Evolutionary conservation across 169 alveolate genomes (phyloP), one percentile per base, ranked within the genome.

Genomic region (Plasmodium inui): DNA sequence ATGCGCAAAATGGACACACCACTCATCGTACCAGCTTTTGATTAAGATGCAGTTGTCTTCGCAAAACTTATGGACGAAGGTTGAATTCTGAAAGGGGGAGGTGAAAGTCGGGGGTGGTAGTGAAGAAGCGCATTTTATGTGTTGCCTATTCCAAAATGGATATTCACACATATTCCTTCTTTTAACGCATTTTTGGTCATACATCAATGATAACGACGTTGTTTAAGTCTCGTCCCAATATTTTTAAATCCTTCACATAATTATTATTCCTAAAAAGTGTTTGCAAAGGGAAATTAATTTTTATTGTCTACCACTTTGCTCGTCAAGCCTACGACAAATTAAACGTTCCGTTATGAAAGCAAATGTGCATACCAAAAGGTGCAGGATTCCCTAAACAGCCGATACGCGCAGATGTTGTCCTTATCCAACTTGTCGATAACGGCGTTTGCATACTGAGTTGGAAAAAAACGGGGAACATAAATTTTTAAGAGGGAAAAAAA

Each of bases 21-120:
- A 30, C 55, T 82, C 37, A 22, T 67, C 95, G 28, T 93, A 95
- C 98, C 99, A 98, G 90, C 98, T 97, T 50, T 95, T 94, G 82
- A 98, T 97, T 71, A 99, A 98, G 32, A 98, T 93, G 12, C 99
- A 99, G 92, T 98, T 98, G 83, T 98, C 98, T 39, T 98, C 99
- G 83, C 98, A 98, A 81, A 97, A 96, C 30, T 97, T 79, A 86
- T 97, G 98, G 37, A 98, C 97, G 70, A 96, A 93, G n/a, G 99
- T 98, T 28, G 99, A 98, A 95, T 98, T 98, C 95, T 92, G 55
- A 39, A 80, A 78, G 46, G 70, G 53, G 81, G 39, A 19, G 22
- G 22, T 50, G 61, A 50, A 12, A 50, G 61, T 7, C 3, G 1
- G 76, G n/a, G 76, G 39, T 22, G 76, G 14, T 67, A 8, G 67